These are phyloP conservation scores for Lichtheimia ramosa DNA, from an alignment of 371 early-diverging fungal species.

Conservation along the genomic window DNA sequence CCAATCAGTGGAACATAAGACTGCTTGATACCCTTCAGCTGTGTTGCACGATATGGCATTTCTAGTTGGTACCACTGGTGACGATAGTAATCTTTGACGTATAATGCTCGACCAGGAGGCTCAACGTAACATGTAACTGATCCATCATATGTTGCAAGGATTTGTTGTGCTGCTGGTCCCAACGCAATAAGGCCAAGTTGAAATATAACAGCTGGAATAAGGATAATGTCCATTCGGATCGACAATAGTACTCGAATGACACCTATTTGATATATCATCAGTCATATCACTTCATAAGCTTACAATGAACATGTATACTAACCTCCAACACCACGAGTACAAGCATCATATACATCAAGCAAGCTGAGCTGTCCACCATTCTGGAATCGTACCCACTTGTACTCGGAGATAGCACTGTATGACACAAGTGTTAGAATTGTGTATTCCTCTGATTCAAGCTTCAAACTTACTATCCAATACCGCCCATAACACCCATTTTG, in stretches of 20 bases:
- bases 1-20: background rate
- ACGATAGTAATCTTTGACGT: too few species aligned
- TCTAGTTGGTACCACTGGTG: too few species aligned
- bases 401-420: slow-evolving; percentile 28
- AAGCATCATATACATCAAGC: slow-evolving; percentile 28
- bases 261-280: slow-evolving; percentile 5
- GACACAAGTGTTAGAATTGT: background rate
- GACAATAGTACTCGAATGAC: slow-evolving; percentile 11
- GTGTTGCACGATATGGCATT: too few species aligned
- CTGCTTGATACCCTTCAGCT: background rate
- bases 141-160: slow-evolving; percentile 4
- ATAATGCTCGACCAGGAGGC: background rate
- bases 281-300: background rate
- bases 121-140: too few species aligned
- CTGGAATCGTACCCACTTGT: slow-evolving; percentile 28
- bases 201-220: slow-evolving; percentile 23
- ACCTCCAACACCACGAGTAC: slow-evolving; percentile 31
- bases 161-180: slow-evolving; percentile 22
- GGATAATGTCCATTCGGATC: slow-evolving; percentile 17
- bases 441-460: background rate
- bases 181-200: slow-evolving; percentile 24
- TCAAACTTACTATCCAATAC: slow-evolving; percentile 26
- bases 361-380: slow-evolving; percentile 21
- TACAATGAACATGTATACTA: background rate
- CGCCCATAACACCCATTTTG: slow-evolving; percentile 22